Percentiles rank a stretch among this genome's conserved stretches.
phyloP scores from a whole-genome alignment of 2,329 filamentous ascomycete species.

The Achaetomium macrosporum region DNA sequence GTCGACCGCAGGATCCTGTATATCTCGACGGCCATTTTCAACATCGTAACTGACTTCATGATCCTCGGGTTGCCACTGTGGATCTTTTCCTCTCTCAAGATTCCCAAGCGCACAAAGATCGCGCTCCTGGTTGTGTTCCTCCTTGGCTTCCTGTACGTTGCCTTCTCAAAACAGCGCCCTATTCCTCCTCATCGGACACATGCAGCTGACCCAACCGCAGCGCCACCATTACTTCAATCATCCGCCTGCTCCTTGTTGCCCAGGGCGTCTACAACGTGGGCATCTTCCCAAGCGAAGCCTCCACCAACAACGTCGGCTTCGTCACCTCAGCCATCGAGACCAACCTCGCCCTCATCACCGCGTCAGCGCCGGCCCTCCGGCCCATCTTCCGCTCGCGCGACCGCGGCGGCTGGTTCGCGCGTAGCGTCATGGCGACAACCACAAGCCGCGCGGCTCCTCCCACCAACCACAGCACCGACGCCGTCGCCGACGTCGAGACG shows the following conservation, averaged over 20 bases:
- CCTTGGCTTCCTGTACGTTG: slow-evolving; percentile 29
- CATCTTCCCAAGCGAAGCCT: slow-evolving; percentile 24
- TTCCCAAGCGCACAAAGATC: slow-evolving; percentile 28
- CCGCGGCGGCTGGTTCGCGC: slow-evolving; percentile 30
- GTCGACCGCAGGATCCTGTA: slow-evolving; percentile 27
- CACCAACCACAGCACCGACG: background rate
- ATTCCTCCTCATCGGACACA: too few relatives aligned
- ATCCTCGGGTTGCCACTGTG: slow-evolving; percentile 39
- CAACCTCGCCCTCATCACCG: slow-evolving; percentile 38
- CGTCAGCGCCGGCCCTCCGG: slow-evolving; percentile 36
- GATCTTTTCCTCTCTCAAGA: slow-evolving; percentile 29
- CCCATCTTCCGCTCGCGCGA: slow-evolving; percentile 32
- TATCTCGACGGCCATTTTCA: slow-evolving; percentile 35
- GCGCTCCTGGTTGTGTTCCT: slow-evolving; percentile 30
- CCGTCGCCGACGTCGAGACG: slow-evolving; percentile 19
- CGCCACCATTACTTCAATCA: slow-evolving; percentile 32
- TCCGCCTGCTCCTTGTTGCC: slow-evolving; percentile 31
- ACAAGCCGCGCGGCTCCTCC: background rate
- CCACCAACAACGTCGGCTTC: slow-evolving; percentile 30
- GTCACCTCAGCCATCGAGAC: slow-evolving; percentile 35
- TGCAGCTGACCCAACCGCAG: slow-evolving; percentile 16
- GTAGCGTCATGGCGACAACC: slow-evolving; percentile 22
- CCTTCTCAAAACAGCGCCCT: too few relatives aligned
- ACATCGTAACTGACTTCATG: slow-evolving; percentile 39
- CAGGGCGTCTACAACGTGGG: slow-evolving; percentile 29